Evolutionary conservation across 352 stramenopile species (phyloP).

Genomic region (Pythium brassicae): DNA sequence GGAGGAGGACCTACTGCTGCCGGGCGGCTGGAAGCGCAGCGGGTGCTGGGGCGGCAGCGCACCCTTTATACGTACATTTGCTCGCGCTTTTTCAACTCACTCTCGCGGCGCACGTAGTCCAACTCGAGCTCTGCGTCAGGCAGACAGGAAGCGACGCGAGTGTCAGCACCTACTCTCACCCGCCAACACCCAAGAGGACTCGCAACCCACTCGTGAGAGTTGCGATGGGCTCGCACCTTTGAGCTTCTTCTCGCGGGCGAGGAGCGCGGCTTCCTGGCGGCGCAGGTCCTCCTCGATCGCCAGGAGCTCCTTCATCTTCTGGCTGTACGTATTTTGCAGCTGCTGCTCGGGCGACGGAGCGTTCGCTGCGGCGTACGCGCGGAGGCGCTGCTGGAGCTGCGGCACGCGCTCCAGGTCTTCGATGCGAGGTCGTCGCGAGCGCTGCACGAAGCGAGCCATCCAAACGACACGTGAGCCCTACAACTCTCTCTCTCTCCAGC

Average conservation of each 20-base stretch:
- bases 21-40: neutral
- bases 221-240: slow-evolving; percentile 37
- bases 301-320: slow-evolving; percentile 87
- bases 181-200: too few relatives aligned
- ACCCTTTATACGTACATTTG: slow-evolving; percentile 51
- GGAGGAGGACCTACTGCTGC: neutral
- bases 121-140: slow-evolving; percentile 59
- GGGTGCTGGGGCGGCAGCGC: neutral
- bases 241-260: slow-evolving; percentile 81
- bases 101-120: slow-evolving; percentile 75
- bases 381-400: slow-evolving; percentile 75
- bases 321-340: slow-evolving; percentile 75
- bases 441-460: slow-evolving; percentile 23
- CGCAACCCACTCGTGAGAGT: too few relatives aligned
- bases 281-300: slow-evolving; percentile 82
- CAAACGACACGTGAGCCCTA: too few relatives aligned
- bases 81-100: slow-evolving; percentile 81
- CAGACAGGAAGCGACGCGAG: slow-evolving; percentile 1
- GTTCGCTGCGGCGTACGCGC: slow-evolving; percentile 67
- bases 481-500: neutral
- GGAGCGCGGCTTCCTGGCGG: slow-evolving; percentile 79
- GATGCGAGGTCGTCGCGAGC: slow-evolving; percentile 75
- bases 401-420: slow-evolving; percentile 83
- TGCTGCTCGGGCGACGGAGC: slow-evolving; percentile 54
- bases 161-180: neutral